Evolutionary conservation across 371 early-diverging fungal species (phyloP).

Genomic region (Apophysomyces elegans): DNA sequence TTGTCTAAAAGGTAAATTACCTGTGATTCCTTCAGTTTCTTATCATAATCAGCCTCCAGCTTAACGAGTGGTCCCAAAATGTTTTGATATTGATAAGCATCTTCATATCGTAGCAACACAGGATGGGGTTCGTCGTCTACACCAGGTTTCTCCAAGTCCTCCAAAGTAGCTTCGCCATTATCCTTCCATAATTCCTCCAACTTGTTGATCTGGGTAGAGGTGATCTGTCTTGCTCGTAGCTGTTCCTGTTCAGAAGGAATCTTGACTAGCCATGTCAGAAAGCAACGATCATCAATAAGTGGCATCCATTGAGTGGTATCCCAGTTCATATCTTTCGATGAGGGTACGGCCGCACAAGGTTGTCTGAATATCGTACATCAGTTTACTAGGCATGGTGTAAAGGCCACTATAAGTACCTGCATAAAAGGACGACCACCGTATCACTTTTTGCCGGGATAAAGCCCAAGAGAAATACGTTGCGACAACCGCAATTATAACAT

Average conservation of each 20-base stretch:
- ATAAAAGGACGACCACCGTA: conserved; percentile 95
- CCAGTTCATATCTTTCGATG: conserved; percentile 94
- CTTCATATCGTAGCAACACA: conserved; percentile 88
- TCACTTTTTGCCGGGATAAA: conserved; percentile 98
- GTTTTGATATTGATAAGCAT: conserved; percentile 97
- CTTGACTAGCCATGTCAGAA: conserved; percentile 94
- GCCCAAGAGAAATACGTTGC: conserved; percentile 96
- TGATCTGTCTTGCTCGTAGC: conserved; percentile 84
- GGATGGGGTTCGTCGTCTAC: conserved; percentile 87
- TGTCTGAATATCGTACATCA: conserved; percentile 53
- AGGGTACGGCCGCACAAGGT: conserved; percentile 90
- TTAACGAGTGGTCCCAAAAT: conserved; percentile 95
- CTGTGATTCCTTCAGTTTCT: conserved; percentile 94
- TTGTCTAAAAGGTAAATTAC: conserved; percentile 17
- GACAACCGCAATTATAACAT: conserved; percentile 96
- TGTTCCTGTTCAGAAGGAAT: conserved; percentile 89
- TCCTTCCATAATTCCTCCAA: conserved; percentile 95
- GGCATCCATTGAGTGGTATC: conserved; percentile 97
- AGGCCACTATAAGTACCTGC: conserved; percentile 65
- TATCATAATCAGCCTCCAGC: conserved; percentile 97
- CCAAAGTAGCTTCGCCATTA: conserved; percentile 74
- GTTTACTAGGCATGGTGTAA: background rate
- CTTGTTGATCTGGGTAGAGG: conserved; percentile 80
- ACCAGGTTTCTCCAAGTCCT: conserved; percentile 85
- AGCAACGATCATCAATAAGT: conserved; percentile 92